These are phyloP conservation scores for Jaenimonas drosophilae DNA, from an alignment of 208 protist genomes.

Conservation along the genomic window DNA sequence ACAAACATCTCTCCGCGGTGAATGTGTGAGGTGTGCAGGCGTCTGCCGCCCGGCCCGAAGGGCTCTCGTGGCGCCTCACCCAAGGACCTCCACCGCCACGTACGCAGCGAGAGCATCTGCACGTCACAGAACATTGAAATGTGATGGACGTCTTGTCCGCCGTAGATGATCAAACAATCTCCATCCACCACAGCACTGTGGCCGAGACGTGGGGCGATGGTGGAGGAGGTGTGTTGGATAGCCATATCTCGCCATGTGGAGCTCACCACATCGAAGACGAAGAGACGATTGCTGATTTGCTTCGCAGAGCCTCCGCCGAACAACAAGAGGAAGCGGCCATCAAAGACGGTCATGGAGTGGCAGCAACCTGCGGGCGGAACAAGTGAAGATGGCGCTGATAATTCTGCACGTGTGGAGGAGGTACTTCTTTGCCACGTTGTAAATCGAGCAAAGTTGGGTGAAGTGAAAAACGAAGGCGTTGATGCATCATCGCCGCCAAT, in stretches of 20 bases:
- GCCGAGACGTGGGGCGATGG: constrained; percentile 36
- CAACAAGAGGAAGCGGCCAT: constrained; percentile 60
- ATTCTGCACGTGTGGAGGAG: constrained; percentile 12
- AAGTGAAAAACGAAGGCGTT: neutral
- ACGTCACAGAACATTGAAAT: constrained; percentile 41
- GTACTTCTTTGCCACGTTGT: neutral
- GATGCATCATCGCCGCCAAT: neutral
- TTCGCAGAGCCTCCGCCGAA: constrained; percentile 64
- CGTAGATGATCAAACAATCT: constrained; percentile 84
- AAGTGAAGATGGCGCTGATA: constrained; percentile 1
- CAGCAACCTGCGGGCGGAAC: constrained; percentile 59
- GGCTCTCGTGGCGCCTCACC: constrained; percentile 33
- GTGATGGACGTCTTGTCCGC: constrained; percentile 45
- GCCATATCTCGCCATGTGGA: constrained; percentile 22
- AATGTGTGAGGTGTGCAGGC: constrained; percentile 61
- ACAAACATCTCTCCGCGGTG: constrained; percentile 70
- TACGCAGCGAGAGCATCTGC: constrained; percentile 50
- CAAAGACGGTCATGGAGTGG: constrained; percentile 54
- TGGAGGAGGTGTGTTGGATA: constrained; percentile 20
- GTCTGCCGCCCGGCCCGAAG: constrained; percentile 56
- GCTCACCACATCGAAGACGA: constrained; percentile 41
- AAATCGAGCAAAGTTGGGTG: neutral
- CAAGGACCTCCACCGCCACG: constrained; percentile 55
- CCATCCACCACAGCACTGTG: constrained; percentile 63
- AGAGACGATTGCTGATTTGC: constrained; percentile 30